Percentiles rank a stretch among this genome's conserved stretches.
phyloP scores from a whole-genome alignment of 2,329 filamentous ascomycete genomes.

The Epichloe hybrida region DNA sequence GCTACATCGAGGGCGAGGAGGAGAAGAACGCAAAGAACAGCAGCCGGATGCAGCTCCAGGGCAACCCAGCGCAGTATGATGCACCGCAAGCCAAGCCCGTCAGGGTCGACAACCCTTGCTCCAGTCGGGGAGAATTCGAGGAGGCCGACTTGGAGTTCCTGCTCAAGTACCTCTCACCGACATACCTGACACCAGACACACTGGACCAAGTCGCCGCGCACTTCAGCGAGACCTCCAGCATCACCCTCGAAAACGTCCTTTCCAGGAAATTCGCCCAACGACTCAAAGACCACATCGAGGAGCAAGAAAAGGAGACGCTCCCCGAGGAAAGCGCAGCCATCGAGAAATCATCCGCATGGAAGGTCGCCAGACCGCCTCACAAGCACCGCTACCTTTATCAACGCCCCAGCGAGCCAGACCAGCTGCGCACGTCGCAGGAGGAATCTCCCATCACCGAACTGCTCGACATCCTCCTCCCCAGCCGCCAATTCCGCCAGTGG shows the following conservation, averaged over 20 bases:
- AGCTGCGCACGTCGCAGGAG: constrained; percentile 23
- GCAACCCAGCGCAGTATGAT: constrained; percentile 83
- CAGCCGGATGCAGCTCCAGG: constrained; percentile 82
- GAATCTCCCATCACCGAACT: constrained; percentile 60
- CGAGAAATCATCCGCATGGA: constrained; percentile 49
- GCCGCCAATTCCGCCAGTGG: constrained; percentile 79
- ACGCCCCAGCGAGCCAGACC: constrained; percentile 33
- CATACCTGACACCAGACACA: constrained; percentile 84
- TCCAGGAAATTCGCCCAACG: constrained; percentile 61
- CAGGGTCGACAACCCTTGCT: constrained; percentile 24
- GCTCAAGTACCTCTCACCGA: constrained; percentile 77
- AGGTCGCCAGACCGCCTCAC: constrained; percentile 75
- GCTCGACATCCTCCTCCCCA: constrained; percentile 70
- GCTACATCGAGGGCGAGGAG: constrained; percentile 77
- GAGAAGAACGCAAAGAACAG: constrained; percentile 81
- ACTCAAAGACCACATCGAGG: constrained; percentile 58
- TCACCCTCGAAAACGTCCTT: constrained; percentile 69
- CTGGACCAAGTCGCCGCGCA: constrained; percentile 67
- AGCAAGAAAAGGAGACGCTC: constrained; percentile 40
- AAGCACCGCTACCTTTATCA: constrained; percentile 89
- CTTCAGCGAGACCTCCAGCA: constrained; percentile 72
- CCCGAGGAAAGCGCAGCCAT: constrained; percentile 39
- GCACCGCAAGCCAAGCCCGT: constrained; percentile 53
- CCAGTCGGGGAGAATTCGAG: constrained; percentile 47
- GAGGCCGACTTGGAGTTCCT: constrained; percentile 79